Evolutionary conservation across 805 yeast genomes (phyloP).

Genomic region (Zygoascus biomembranicola): DNA sequence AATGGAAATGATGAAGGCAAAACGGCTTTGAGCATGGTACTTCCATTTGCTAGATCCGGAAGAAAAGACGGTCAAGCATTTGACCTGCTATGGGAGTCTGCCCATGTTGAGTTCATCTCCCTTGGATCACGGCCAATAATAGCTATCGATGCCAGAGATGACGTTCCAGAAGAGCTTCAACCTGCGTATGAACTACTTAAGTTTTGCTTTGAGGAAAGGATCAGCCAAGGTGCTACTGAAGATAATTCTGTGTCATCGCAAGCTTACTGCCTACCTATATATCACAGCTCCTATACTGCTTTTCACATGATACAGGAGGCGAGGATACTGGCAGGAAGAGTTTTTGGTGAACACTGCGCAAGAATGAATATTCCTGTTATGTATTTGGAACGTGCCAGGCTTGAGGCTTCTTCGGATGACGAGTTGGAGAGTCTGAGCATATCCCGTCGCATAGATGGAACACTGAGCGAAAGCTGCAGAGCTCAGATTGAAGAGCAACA

Average conservation of each 20-base stretch:
- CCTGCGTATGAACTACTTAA: background rate
- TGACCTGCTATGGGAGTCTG: background rate
- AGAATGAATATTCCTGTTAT: constrained; percentile 22
- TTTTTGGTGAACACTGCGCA: constrained; percentile 24
- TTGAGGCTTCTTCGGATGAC: background rate
- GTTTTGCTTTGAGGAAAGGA: constrained; percentile 1
- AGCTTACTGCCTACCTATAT: constrained; percentile 1
- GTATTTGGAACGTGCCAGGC: constrained; percentile 21
- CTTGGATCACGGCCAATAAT: background rate
- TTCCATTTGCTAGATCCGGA: background rate
- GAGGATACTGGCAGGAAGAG: constrained; percentile 27
- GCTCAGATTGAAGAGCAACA: constrained; percentile 25
- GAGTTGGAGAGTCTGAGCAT: background rate
- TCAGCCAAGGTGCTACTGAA: constrained; percentile 7
- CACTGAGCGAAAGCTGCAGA: constrained; percentile 24
- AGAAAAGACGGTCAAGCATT: background rate
- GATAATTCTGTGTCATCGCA: constrained; percentile 6
- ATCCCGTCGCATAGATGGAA: background rate
- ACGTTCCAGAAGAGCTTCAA: background rate
- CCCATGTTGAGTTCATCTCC: background rate
- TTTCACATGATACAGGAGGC: constrained; percentile 19
- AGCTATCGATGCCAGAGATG: background rate
- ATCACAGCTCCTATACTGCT: constrained; percentile 1
- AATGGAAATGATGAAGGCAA: background rate
- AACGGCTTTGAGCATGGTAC: background rate